These are phyloP conservation scores for Endoconidiophora polonica DNA, from an alignment of 2,329 filamentous ascomycete genomes.

Conservation along the genomic window DNA sequence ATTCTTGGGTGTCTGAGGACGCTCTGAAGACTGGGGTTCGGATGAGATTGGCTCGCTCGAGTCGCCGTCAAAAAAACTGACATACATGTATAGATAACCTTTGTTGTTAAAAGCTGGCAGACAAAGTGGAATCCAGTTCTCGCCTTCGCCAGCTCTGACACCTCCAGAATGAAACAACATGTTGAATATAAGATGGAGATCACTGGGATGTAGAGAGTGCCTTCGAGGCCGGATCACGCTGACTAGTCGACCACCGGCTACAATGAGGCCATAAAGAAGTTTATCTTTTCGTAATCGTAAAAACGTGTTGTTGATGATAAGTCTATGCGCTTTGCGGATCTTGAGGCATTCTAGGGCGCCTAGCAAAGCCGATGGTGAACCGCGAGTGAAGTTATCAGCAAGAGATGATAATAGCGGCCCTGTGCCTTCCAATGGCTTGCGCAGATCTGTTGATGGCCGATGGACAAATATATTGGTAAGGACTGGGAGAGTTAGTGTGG, in stretches of 20 bases:
- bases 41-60: conserved; percentile 18
- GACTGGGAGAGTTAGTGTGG: conserved; percentile 77
- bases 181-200: conserved; percentile 93
- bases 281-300: conserved; percentile 61
- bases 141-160: conserved; percentile 75
- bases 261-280: conserved; percentile 81
- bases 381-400: conserved; percentile 84
- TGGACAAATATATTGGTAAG: conserved; percentile 76
- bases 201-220: conserved; percentile 87
- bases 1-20: conserved; percentile 25
- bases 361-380: conserved; percentile 74
- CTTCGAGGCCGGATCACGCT: conserved; percentile 89
- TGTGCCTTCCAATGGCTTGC: conserved; percentile 78
- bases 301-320: conserved; percentile 72
- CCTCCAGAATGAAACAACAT: conserved; percentile 96
- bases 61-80: conserved; percentile 68
- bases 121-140: conserved; percentile 95
- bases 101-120: conserved; percentile 93
- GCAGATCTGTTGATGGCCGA: conserved; percentile 83
- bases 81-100: conserved; percentile 97
- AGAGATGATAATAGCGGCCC: conserved; percentile 81
- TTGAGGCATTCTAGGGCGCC: conserved; percentile 88
- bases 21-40: neutral
- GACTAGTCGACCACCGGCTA: conserved; percentile 81
- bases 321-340: conserved; percentile 72